Base-by-base conservation (phyloP, 2,329 filamentous ascomycete species). In the Stagonosporopsis chrysanthemi region DNA sequence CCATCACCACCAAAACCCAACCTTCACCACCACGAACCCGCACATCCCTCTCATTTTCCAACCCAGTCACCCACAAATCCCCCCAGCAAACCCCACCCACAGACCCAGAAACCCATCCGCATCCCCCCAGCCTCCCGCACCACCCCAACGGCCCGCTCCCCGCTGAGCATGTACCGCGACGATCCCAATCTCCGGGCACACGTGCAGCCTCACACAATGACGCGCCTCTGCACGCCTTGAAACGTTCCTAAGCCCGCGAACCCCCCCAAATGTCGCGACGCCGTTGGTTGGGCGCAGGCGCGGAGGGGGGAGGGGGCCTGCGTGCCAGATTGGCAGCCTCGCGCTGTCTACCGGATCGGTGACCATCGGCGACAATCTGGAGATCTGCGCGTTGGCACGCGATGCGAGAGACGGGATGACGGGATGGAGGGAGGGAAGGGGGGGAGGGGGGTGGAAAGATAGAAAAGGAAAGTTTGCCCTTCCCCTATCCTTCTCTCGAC, bases 291-390 rank as follows among this genome's bases (percentile, higher is more conserved):
- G 17, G 4, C 12, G 31, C 8, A 38, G 35, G 22, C n/a, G n/a
- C n/a, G n/a, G n/a, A n/a, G n/a, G n/a, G n/a, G n/a, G n/a, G n/a
- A n/a, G n/a, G n/a, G n/a, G n/a, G n/a, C n/a, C n/a, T n/a, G n/a
- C n/a, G n/a, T n/a, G n/a, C n/a, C n/a, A n/a, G n/a, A n/a, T n/a
- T n/a, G n/a, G n/a, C n/a, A n/a, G n/a, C n/a, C n/a, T n/a, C n/a
- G n/a, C n/a, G n/a, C n/a, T n/a, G n/a, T 22, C 51, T 47, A 42
- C 39, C 52, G 33, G 26, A 55, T 55, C 52, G 45, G 52, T 48
- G 5, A 14, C 24, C 45, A 55, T 49, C 52, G 52, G 52, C 52
- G 52, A 55, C 28, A 31, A 44, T 44, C 45, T 44, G 52, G 9
- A 29, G 52, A 55, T 55, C 52, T 39, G 44, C 45, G 28, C 28